A percentile compares a stretch with the other conserved stretches of the same genome.
Conservation (phyloP, 768 basidiomycete genomes). For the Leucogyrophana mollusca region DNA sequence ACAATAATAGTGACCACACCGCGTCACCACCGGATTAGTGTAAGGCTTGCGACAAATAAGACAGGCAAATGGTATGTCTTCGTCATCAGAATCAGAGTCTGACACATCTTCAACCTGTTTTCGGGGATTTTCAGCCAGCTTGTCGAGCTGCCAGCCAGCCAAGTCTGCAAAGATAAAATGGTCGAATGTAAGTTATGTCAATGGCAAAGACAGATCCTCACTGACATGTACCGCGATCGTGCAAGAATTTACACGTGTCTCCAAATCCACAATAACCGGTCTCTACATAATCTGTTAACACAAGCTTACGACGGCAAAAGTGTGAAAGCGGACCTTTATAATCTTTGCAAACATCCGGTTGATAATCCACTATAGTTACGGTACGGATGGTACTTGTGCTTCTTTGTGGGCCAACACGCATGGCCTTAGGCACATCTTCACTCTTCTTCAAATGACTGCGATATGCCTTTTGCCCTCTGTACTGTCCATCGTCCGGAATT, state of each 20-base stretch:
- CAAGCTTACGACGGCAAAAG: background rate
- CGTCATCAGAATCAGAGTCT: constrained; percentile 70
- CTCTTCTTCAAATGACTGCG: constrained; percentile 77
- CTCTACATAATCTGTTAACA: constrained; percentile 49
- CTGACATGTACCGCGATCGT: constrained; percentile 94
- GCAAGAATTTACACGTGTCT: constrained; percentile 98
- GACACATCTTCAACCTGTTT: constrained; percentile 61
- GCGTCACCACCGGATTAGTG: constrained; percentile 92
- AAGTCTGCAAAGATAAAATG: constrained; percentile 55
- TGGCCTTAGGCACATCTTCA: constrained; percentile 83
- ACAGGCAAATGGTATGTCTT: constrained; percentile 98
- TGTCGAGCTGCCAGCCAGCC: constrained; percentile 98
- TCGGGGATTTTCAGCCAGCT: constrained; percentile 76
- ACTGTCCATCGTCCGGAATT: constrained; percentile 79
- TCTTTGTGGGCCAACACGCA: constrained; percentile 81
- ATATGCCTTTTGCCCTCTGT: constrained; percentile 83
- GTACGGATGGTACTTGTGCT: constrained; percentile 82
- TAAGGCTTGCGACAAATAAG: constrained; percentile 94
- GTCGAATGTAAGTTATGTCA: constrained; percentile 11
- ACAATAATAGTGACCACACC: constrained; percentile 97
- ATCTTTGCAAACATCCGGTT: constrained; percentile 99
- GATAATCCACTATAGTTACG: constrained; percentile 95
- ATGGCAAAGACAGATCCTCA: constrained; percentile 17
- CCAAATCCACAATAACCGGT: constrained; percentile 99
- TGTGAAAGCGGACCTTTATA: constrained; percentile 79